Evolutionary conservation across 768 basidiomycete genomes (phyloP).

Genomic region (Boletus reticulatus): DNA sequence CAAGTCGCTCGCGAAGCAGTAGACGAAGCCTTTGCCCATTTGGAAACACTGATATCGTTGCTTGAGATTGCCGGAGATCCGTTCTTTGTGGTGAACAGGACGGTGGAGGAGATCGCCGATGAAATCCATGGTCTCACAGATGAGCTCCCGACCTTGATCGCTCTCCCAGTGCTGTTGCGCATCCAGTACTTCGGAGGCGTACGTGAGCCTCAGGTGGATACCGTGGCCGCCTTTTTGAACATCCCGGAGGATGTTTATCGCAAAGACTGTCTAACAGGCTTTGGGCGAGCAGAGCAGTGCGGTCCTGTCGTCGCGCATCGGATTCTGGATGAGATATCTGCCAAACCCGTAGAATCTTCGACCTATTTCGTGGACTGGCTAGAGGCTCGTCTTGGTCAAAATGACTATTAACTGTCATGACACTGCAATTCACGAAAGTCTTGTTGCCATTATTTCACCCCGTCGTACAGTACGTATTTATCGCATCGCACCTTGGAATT

Average conservation of each 20-base stretch:
- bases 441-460: neutral
- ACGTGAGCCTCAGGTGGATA: slow-evolving; percentile 16
- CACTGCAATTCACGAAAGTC: too few species aligned
- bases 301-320: slow-evolving; percentile 56
- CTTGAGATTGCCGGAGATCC: slow-evolving; percentile 49
- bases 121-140: slow-evolving; percentile 55
- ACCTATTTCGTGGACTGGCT: slow-evolving; percentile 45
- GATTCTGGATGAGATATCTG: slow-evolving; percentile 49
- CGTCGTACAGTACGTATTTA: neutral
- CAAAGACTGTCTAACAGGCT: slow-evolving; percentile 66
- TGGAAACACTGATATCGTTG: slow-evolving; percentile 55
- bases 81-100: slow-evolving; percentile 17
- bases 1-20: slow-evolving; percentile 76
- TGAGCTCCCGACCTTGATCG: slow-evolving; percentile 72
- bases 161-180: slow-evolving; percentile 65
- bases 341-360: slow-evolving; percentile 31
- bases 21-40: slow-evolving; percentile 69
- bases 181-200: slow-evolving; percentile 29
- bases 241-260: slow-evolving; percentile 64
- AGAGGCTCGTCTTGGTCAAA: slow-evolving; percentile 25
- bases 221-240: slow-evolving; percentile 53
- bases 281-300: slow-evolving; percentile 76
- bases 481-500: neutral
- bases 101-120: slow-evolving; percentile 27
- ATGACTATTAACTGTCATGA: slow-evolving; percentile 16